Base-by-base conservation (phyloP, 2,329 filamentous ascomycete species). In the Fonsecaea nubica region DNA sequence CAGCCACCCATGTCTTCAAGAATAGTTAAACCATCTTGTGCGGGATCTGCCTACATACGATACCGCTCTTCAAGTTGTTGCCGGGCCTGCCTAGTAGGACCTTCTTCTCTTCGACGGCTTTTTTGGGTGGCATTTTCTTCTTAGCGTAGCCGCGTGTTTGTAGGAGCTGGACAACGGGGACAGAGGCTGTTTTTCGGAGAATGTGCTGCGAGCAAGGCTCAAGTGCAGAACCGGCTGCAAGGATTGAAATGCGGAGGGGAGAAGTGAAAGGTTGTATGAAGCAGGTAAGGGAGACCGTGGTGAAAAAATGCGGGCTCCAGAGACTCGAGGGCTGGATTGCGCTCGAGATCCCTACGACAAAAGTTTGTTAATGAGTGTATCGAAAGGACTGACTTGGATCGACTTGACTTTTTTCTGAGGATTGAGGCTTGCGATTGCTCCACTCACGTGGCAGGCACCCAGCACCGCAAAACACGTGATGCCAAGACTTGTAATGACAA, bases 11-110 rank as follows among this genome's bases (percentile, higher is more conserved):
- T 52, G 10, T 30, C 56, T 18, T 58, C 45, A 42, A 45, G 42
- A 18, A 48, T 1, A 48, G 18, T 25, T 15, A 10, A 50, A 50
- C 18, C 9, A 52, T 21, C 35, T 42, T 32, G 40, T 18, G 36
- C n/a, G 52, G 65, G 52, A 56, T 62, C 45, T 72, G 75, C 88
- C 82, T 86, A 96, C 95, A 89, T 87, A 89, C 87, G 83, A 99
- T 99, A 84, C 95, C 96, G 85, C 92, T 97, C 89, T 98, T 99
- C 82, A 99, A 82, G 84, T 89, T 98, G 87, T 99, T 99, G 78
- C 95, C 95, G 73, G 95, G 95, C 79, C 95, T 87, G 81, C 95
- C 95, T 81, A 99, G 87, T 75, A 95, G 89, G 81, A 98, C 87
- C 89, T 98, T 98, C 87, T 98, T 92, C 86, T 97, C 91, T 76